phyloP scores from a whole-genome alignment of 1,284 basidiomycete species.

The Xanthoconium separans region DNA sequence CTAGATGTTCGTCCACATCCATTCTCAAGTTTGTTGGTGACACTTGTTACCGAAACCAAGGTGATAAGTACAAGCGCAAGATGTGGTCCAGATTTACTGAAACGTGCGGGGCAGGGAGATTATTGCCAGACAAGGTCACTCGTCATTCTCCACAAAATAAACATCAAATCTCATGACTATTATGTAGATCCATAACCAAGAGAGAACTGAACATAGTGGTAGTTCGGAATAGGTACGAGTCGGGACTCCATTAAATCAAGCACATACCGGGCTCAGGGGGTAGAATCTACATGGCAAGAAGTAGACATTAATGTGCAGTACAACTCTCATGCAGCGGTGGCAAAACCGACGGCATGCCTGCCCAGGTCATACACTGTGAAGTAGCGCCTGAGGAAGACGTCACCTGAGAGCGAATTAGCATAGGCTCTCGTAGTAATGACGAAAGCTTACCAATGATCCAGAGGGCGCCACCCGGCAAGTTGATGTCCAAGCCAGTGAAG shows the following conservation, averaged over 20 bases:
- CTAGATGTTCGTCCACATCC: constrained; percentile 8
- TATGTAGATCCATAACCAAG: background rate
- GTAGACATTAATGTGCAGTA: background rate
- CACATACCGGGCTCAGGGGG: constrained; percentile 4
- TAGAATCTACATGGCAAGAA: constrained; percentile 7
- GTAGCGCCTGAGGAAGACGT: constrained; percentile 86
- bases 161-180: background rate
- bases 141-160: background rate
- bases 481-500: constrained; percentile 93
- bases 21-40: constrained; percentile 14
- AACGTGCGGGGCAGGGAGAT: background rate
- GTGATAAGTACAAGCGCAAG: background rate
- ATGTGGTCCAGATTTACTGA: background rate
- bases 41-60: background rate
- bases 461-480: constrained; percentile 81
- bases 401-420: constrained; percentile 48
- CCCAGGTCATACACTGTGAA: constrained; percentile 95
- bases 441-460: constrained; percentile 86
- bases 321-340: constrained; percentile 33
- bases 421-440: constrained; percentile 6
- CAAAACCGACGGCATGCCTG: constrained; percentile 85
- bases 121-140: background rate
- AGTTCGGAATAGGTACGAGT: background rate
- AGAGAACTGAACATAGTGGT: background rate
- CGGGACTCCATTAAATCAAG: constrained; percentile 12